phyloP scores from a whole-genome alignment of 805 yeast genomes.

The Hanseniaspora thailandica region DNA sequence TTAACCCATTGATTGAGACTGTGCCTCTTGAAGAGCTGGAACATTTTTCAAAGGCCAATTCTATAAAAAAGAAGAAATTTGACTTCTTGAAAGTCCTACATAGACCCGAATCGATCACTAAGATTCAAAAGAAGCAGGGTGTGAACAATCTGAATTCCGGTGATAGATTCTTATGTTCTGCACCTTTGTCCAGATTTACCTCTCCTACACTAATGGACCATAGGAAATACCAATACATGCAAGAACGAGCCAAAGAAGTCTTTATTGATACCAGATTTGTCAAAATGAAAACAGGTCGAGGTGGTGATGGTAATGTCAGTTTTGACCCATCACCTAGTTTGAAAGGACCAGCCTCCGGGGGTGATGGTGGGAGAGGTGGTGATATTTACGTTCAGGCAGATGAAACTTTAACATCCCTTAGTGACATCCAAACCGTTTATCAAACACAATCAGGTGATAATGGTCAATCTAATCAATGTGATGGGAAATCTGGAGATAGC shows the following conservation, averaged over 20 bases:
- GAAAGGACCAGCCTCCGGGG: constrained; percentile 95
- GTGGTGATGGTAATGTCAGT: constrained; percentile 81
- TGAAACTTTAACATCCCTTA: constrained; percentile 57
- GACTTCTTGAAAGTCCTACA: constrained; percentile 9
- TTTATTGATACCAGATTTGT: constrained; percentile 58
- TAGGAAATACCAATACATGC: constrained; percentile 6
- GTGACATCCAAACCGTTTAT: constrained; percentile 55
- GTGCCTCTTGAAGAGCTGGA: neutral
- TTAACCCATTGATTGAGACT: neutral
- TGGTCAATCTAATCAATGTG: constrained; percentile 68
- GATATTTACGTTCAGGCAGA: constrained; percentile 72
- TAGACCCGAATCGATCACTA: constrained; percentile 1
- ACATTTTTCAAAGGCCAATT: neutral
- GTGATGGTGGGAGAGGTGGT: constrained; percentile 96
- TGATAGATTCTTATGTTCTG: constrained; percentile 10
- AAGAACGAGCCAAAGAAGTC: constrained; percentile 15
- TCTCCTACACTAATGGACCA: neutral
- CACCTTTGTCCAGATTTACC: constrained; percentile 11
- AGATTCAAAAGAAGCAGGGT: constrained; percentile 4
- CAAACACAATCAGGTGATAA: constrained; percentile 57
- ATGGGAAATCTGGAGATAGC: constrained; percentile 78
- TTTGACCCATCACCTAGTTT: constrained; percentile 78
- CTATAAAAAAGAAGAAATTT: constrained; percentile 6
- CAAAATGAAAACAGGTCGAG: constrained; percentile 61
- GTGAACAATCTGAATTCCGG: constrained; percentile 1